Conservation (phyloP, 2,329 filamentous ascomycete species). For the Hymenoscyphus scutula region DNA sequence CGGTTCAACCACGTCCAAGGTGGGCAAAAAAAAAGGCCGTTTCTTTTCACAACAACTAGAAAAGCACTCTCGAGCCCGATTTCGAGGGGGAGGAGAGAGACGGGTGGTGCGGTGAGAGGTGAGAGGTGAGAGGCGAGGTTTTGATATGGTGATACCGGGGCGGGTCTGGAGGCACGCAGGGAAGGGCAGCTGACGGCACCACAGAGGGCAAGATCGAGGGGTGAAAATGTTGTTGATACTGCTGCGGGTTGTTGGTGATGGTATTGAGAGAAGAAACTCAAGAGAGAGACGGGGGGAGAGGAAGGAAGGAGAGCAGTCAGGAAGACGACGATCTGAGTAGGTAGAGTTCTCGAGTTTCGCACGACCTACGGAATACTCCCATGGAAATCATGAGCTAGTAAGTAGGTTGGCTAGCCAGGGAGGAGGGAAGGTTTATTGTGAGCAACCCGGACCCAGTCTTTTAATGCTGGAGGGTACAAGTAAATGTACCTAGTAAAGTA, state of each 20-base stretch:
- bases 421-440: background rate
- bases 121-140: slow-evolving; percentile 3
- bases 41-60: background rate
- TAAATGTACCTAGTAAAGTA: no score
- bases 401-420: background rate
- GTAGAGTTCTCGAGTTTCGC: background rate
- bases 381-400: background rate
- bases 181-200: background rate
- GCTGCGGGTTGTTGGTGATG: background rate
- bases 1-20: background rate
- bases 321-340: background rate
- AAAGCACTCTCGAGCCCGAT: background rate
- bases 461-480: background rate
- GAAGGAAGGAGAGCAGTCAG: background rate
- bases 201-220: background rate
- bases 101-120: slow-evolving; percentile 8
- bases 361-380: slow-evolving; percentile 2
- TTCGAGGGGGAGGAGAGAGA: background rate
- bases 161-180: slow-evolving; percentile 7
- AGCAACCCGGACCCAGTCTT: background rate
- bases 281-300: background rate
- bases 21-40: background rate
- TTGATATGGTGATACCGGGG: slow-evolving; percentile 7
- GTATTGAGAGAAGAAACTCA: background rate
- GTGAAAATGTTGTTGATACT: background rate